Evolutionary conservation across 2,329 filamentous ascomycete genomes (phyloP), one percentile per base, ranked within the genome.

Genomic region (Aspergillus thermomutatus): DNA sequence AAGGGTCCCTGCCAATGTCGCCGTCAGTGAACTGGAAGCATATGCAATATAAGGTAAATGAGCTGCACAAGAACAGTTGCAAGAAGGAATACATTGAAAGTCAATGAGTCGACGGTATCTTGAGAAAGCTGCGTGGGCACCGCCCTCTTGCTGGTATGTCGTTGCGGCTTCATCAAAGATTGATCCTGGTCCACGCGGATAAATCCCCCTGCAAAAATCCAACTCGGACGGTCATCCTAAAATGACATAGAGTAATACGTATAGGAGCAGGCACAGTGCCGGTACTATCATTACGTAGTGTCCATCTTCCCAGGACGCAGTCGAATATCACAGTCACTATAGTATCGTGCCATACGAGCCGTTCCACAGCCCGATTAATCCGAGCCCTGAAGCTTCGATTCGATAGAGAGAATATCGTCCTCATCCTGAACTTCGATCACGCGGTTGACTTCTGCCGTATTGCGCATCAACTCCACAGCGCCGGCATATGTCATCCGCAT

Each of bases 401-500:
- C 90, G 60, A 97, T 86, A n/a, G 88, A 87, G 63, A 90, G 86
- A 65, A 97, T 71, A 54, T 97, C 93, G 54, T 96, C 91, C 3
- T 84, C 83, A 21, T 84, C 87, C 65, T 90, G 86, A 50, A 97
- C 86, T 74, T 97, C 93, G 60, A 99, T 84, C 26, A 97, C 88
- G 64, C 85, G 86, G 53, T 89, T 88, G n/a, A 92, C 92, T 78
- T 97, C 92, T 57, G 90, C 90, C 54, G 91, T 95, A 70, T 91
- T 96, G 62, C 92, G 86, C 88, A 97, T 92, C 73, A 97, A 77
- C 78, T 99, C 94, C 77, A 97, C 96, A 46, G 94, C 94, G 41
- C 92, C 90, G 28, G 94, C 94, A 73, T 97, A 99, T 71, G 94
- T 80, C 94, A 97, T 97, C 65, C 91, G 86, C 70, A 89, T 80